Evolutionary conservation across 2,329 filamentous ascomycete species (phyloP).

Genomic region (Amauroascus verrucosus): DNA sequence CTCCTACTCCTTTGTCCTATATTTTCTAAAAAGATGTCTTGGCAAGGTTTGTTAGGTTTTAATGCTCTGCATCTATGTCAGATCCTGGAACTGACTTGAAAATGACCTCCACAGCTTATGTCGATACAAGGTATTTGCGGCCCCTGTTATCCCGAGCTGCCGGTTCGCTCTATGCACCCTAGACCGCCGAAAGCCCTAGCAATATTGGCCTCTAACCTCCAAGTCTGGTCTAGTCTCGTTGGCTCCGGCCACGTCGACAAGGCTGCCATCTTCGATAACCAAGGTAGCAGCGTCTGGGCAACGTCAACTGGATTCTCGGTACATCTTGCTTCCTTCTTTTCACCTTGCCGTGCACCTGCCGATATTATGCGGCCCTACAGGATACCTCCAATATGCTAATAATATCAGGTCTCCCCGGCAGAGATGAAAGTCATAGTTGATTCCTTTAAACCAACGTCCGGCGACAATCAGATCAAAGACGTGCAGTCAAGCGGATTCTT

Average conservation of each 20-base stretch:
- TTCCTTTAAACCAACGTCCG: constrained; percentile 42
- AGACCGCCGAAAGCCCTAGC: background rate
- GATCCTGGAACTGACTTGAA: constrained; percentile 15
- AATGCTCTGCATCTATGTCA: constrained; percentile 4
- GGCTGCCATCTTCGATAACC: constrained; percentile 71
- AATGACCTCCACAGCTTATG: constrained; percentile 41
- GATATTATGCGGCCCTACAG: background rate
- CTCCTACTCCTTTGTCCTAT: background rate
- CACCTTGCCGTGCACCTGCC: background rate
- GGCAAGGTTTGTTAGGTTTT: constrained; percentile 49
- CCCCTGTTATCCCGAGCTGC: constrained; percentile 9
- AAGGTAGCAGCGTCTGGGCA: constrained; percentile 75
- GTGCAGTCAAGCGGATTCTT: constrained; percentile 64
- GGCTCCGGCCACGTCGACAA: constrained; percentile 70
- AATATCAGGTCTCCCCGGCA: constrained; percentile 39
- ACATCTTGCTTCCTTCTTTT: constrained; percentile 27
- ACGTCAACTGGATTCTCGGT: constrained; percentile 61
- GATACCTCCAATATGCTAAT: background rate
- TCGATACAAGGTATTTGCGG: constrained; percentile 48
- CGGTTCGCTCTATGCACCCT: background rate
- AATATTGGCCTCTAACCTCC: background rate
- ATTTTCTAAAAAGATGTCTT: constrained; percentile 22
- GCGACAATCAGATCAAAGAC: constrained; percentile 47
- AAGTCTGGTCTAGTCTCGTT: constrained; percentile 54
- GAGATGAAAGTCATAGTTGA: constrained; percentile 48